These are phyloP conservation scores for Nakazawaea ambrosiae DNA, from an alignment of 805 yeast species.

Conservation along the genomic window DNA sequence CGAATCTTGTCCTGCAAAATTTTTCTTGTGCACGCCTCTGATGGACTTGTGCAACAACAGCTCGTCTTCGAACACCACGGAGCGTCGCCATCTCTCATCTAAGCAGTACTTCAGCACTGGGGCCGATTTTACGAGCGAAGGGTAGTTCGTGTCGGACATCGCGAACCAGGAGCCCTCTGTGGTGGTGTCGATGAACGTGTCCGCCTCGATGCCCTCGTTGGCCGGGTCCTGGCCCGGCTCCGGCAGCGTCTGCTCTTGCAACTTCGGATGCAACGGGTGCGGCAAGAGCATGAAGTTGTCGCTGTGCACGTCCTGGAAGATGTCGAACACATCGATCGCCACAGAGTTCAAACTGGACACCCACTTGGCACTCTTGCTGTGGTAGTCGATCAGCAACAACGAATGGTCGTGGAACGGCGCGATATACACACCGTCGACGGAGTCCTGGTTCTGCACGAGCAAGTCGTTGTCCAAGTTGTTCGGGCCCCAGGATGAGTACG, in stretches of 20 bases:
- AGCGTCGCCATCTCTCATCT: conserved; percentile 35
- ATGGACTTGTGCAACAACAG: conserved; percentile 35
- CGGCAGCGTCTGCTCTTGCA: conserved; percentile 4
- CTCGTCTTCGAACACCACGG: conserved; percentile 28
- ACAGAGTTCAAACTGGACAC: conserved; percentile 63
- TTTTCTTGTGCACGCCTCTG: conserved; percentile 45
- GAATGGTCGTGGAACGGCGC: conserved; percentile 82
- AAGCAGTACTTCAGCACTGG: conserved; percentile 61
- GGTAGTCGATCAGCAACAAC: conserved; percentile 64
- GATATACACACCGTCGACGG: conserved; percentile 69
- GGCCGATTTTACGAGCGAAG: conserved; percentile 75
- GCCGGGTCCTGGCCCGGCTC: background rate
- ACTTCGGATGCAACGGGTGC: conserved; percentile 52
- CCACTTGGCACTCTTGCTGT: conserved; percentile 75
- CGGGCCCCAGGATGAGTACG: conserved; percentile 88
- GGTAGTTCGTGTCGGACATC: conserved; percentile 68
- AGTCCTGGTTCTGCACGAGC: conserved; percentile 39
- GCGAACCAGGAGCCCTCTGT: conserved; percentile 76
- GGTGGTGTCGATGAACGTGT: conserved; percentile 64
- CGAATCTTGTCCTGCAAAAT: conserved; percentile 5
- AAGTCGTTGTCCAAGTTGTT: conserved; percentile 65
- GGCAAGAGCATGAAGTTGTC: conserved; percentile 49
- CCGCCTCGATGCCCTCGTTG: conserved; percentile 15
- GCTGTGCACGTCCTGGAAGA: conserved; percentile 30
- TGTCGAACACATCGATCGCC: conserved; percentile 75